Conservation (phyloP, 805 yeast species). For the Kodamaea restingae region DNA sequence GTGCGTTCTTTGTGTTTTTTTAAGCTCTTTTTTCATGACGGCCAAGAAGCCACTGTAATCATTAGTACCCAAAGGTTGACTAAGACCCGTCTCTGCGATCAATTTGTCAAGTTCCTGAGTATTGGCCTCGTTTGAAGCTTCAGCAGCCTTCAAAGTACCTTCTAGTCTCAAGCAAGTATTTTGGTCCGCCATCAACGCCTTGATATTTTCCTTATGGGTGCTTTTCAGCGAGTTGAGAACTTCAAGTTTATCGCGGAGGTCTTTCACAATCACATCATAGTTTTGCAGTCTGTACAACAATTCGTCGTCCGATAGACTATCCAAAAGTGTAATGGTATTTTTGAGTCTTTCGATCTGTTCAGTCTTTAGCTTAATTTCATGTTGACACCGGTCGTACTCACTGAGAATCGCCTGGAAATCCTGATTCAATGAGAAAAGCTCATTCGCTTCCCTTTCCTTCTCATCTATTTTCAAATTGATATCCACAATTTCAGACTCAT, state of each 20-base stretch:
- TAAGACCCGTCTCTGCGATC: conserved; percentile 12
- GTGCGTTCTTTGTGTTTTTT: background rate
- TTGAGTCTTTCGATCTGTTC: conserved; percentile 52
- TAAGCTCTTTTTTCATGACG: conserved; percentile 1
- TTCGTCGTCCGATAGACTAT: conserved; percentile 32
- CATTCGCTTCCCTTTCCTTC: conserved; percentile 55
- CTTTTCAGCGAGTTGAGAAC: conserved; percentile 5
- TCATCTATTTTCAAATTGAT: conserved; percentile 48
- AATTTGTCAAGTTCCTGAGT: background rate
- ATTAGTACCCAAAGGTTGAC: conserved; percentile 7
- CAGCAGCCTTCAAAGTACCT: conserved; percentile 53
- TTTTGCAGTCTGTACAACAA: conserved; percentile 27
- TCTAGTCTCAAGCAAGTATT: conserved; percentile 41
- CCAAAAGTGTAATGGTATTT: conserved; percentile 43
- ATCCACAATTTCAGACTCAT: conserved; percentile 43
- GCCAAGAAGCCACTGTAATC: background rate
- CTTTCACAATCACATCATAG: conserved; percentile 21
- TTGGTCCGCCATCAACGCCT: conserved; percentile 18
- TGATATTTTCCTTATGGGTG: conserved; percentile 18
- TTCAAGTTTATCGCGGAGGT: conserved; percentile 16
- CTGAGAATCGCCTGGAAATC: conserved; percentile 72
- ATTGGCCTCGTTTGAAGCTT: conserved; percentile 11
- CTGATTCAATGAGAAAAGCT: conserved; percentile 70
- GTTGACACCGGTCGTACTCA: conserved; percentile 53
- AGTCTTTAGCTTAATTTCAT: conserved; percentile 40